Base-by-base conservation (phyloP, 2,329 filamentous ascomycete genomes). In the Colletotrichum sp. region DNA sequence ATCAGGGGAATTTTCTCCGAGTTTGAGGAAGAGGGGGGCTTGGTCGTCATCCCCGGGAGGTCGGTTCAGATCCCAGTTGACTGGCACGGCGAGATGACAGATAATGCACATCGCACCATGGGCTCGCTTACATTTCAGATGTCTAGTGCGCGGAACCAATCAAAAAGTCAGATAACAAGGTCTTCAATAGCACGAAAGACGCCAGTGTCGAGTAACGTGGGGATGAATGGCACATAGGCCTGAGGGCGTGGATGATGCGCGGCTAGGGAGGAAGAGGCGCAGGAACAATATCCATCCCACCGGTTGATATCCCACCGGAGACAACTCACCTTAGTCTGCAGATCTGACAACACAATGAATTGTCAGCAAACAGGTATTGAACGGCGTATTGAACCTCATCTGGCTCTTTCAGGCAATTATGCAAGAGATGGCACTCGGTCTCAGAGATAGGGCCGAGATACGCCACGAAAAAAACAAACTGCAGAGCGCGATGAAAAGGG, bases 301-400 rank as follows among this genome's bases (percentile, higher is more conserved):
- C 39, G 66, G 43, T 30, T 34, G 58, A 61, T 30, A 43, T 70
- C 25, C 39, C 18, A 32, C 71, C 30, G 66, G 43, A 36, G n/a
- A n/a, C 22, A 13, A 70, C 71, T 70, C 32, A 74, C 71, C 71
- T 74, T 58, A 74, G 43, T 36, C 66, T 74, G 71, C 71, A 74
- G 18, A 74, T 74, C 71, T 74, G 18, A 48, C 32, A 39, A 39
- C 16, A 32, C 43, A 10, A 16, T 60, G 10, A 66, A 64, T 70
- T 36, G 58, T 74, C 32, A 74, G 66, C 58, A 74, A 48, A n/a
- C 18, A 10, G 27, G 66, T 10, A 64, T 13, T 22, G 9, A 16
- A 43, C 56, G 66, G 71, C 66, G 64, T 30, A n/a, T 18, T 27
- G 28, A 69, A 32, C 70, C 65, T 68, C 55, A 52, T 16, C 9